A percentile compares a stretch with the other conserved stretches of the same genome.
These are phyloP conservation scores for Plasmodium relictum DNA, from an alignment of 169 alveolate species.

Conservation along the genomic window DNA sequence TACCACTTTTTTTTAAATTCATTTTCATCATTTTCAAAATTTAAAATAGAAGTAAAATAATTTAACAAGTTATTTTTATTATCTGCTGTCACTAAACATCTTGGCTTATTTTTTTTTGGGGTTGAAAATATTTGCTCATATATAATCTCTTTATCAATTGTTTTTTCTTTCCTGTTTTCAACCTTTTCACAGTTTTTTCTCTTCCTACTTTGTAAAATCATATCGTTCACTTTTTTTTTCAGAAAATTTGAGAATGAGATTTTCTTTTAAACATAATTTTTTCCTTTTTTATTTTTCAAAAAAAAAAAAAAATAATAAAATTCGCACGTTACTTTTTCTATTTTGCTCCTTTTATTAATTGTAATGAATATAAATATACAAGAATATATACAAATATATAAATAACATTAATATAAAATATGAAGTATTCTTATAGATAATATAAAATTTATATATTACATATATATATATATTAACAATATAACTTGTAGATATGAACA, in stretches of 20 bases:
- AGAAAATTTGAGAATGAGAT: not conserved
- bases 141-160: slow-evolving; percentile 48
- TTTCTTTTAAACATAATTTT: slow-evolving; percentile 6
- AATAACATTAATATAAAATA: too few relatives aligned
- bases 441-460: too few relatives aligned
- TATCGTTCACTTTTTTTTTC: slow-evolving; percentile 1
- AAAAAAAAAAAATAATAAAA: not conserved
- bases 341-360: too few relatives aligned
- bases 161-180: slow-evolving; percentile 12
- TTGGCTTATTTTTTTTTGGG: slow-evolving; percentile 64
- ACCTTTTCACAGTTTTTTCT: slow-evolving; percentile 2
- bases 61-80: slow-evolving; percentile 37
- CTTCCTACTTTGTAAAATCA: not conserved
- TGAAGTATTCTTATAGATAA: too few relatives aligned
- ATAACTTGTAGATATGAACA: not conserved
- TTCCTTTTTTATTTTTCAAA: not conserved
- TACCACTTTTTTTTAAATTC: slow-evolving; percentile 59
- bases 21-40: slow-evolving; percentile 10
- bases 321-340: too few relatives aligned
- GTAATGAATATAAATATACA: too few relatives aligned
- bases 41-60: slow-evolving; percentile 22
- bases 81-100: slow-evolving; percentile 57
- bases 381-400: too few relatives aligned
- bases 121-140: slow-evolving; percentile 64
- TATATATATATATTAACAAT: not conserved